Percentiles rank a stretch among this genome's conserved stretches.
Conservation (phyloP, 192 early-diverging fungal species). For the Backusella macrospora region DNA sequence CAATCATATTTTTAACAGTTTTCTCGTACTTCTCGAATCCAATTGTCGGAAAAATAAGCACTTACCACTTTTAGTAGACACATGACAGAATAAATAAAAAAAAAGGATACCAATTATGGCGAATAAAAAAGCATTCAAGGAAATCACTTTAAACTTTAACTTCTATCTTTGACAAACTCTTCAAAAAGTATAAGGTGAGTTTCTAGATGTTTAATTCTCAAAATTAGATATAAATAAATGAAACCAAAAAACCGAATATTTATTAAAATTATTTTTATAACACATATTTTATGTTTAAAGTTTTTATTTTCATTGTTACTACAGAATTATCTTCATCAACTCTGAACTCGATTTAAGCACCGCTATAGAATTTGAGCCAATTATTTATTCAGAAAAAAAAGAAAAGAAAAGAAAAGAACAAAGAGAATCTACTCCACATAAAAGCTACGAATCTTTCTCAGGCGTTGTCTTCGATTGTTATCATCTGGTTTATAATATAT, state of each 20-base stretch:
- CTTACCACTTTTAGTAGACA: not conserved
- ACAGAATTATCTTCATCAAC: too few species aligned
- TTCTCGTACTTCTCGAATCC: slow-evolving; percentile 24
- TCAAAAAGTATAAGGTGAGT: not conserved
- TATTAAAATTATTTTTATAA: too few species aligned
- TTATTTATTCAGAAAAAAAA: slow-evolving; percentile 10
- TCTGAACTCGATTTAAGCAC: not conserved
- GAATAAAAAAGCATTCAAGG: not conserved
- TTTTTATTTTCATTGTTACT: too few species aligned
- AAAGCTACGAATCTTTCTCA: slow-evolving; percentile 26
- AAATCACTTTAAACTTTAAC: slow-evolving; percentile 6
- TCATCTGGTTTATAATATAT: not conserved
- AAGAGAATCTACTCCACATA: slow-evolving; percentile 25
- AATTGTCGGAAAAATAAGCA: slow-evolving; percentile 2
- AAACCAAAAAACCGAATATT: not conserved
- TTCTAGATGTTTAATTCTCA: not conserved
- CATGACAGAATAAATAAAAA: slow-evolving; percentile 9
- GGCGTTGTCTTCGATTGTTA: not conserved
- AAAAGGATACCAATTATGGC: not conserved
- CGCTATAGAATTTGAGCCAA: not conserved
- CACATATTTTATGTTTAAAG: too few species aligned
- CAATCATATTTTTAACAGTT: slow-evolving; percentile 19
- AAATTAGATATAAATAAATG: not conserved
- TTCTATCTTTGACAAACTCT: not conserved
- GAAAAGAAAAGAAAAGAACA: slow-evolving; percentile 13